Conservation (phyloP, 345 rosid genomes). For the Rhizophora apiculata region DNA sequence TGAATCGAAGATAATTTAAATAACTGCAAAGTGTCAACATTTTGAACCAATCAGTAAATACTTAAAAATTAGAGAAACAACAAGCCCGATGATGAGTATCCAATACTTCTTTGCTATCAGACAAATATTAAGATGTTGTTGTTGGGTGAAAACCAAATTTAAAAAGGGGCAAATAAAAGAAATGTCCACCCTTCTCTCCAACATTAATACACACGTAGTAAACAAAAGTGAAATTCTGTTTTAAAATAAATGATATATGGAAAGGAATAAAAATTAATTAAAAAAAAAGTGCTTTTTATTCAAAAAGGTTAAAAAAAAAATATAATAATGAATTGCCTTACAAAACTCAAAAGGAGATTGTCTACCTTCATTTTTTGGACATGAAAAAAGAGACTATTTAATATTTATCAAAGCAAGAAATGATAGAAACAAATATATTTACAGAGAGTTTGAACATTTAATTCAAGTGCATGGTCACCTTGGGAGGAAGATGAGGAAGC, state of each 20-base stretch:
- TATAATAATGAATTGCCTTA: not conserved
- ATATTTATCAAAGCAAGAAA: not conserved
- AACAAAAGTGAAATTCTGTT: conserved; percentile 2
- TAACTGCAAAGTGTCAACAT: no score
- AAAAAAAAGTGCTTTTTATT: not conserved
- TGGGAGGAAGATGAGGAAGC: conserved; percentile 75
- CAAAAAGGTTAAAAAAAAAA: not conserved
- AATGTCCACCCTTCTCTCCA: conserved; percentile 10
- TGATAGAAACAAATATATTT: not conserved
- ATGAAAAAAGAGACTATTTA: not conserved
- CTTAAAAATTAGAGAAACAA: no score
- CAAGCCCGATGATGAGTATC: no score
- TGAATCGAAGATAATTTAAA: no score
- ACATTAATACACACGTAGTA: not conserved
- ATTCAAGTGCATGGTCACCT: conserved; percentile 36
- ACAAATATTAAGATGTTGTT: no score
- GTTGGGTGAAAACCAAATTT: conserved; percentile 1
- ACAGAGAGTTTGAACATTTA: not conserved
- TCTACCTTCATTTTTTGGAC: no score
- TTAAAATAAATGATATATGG: not conserved
- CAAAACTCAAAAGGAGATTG: not conserved
- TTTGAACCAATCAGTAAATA: no score
- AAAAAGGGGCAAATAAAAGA: not conserved
- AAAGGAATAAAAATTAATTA: conserved; percentile 1
- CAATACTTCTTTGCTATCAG: no score